Evolutionary conservation across 176 grass and related monocot species (phyloP).

Genomic region (Paspalum vaginatum): DNA sequence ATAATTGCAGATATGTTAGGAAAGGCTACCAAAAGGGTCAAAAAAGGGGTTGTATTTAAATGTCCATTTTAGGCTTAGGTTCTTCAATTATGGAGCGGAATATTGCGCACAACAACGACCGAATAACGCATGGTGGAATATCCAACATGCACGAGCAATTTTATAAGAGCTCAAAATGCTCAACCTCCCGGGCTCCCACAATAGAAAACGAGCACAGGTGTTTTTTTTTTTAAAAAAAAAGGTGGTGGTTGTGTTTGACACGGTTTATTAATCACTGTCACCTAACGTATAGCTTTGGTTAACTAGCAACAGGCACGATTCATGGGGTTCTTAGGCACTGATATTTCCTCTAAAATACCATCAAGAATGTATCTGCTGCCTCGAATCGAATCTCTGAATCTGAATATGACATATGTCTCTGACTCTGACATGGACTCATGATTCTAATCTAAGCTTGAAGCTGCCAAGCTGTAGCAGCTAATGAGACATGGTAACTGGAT

Average conservation of each 20-base stretch:
- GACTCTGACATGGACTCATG: neutral
- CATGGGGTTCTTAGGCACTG: conserved; percentile 29
- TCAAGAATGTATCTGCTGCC: neutral
- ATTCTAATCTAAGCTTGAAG: conserved; percentile 29
- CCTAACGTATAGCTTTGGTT: conserved; percentile 35
- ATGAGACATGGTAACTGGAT: conserved; percentile 16
- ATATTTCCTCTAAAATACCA: conserved; percentile 11
- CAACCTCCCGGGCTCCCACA: neutral
- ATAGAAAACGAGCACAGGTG: conserved; percentile 18
- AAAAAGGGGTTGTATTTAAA: neutral
- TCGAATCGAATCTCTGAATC: conserved; percentile 30
- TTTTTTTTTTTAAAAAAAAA: too few relatives aligned
- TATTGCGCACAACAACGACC: neutral
- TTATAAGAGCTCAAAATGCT: neutral
- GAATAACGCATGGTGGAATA: conserved; percentile 25
- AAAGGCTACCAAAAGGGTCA: neutral
- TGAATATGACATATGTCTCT: neutral
- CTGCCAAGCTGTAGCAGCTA: neutral
- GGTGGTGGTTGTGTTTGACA: conserved; percentile 42
- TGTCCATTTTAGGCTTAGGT: neutral
- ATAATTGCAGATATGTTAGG: neutral
- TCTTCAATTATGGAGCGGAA: neutral
- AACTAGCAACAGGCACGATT: neutral
- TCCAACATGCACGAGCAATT: conserved; percentile 7
- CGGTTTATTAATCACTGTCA: conserved; percentile 32